Evolutionary conservation across 345 rosid species (phyloP).

Genomic region (Eucalyptus camaldulensis): DNA sequence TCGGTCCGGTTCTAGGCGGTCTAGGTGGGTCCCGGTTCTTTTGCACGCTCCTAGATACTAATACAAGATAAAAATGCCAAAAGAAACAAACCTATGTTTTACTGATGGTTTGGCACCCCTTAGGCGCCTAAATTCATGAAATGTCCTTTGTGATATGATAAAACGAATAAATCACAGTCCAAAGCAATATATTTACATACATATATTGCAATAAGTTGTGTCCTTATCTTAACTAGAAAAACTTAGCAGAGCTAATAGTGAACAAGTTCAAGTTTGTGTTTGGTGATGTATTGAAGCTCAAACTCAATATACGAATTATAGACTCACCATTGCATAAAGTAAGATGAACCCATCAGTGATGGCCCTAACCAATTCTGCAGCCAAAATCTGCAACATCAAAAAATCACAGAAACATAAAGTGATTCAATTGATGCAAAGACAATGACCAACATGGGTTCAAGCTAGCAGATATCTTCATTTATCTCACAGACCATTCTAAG

Average conservation of each 20-base stretch:
- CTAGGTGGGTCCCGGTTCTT: no score
- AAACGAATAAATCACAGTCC: neutral
- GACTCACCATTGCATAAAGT: slow-evolving; percentile 85
- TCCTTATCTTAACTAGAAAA: neutral
- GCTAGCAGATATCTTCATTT: neutral
- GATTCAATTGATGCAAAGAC: neutral
- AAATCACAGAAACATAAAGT: neutral
- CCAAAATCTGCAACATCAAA: slow-evolving; percentile 79
- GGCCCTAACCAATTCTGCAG: slow-evolving; percentile 99
- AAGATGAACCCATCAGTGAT: slow-evolving; percentile 75
- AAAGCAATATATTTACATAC: neutral
- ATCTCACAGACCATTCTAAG: neutral
- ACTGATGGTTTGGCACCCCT: neutral
- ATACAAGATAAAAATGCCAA: neutral
- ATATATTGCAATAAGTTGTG: neutral
- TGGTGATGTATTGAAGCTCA: neutral
- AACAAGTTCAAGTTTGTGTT: neutral
- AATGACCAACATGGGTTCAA: neutral
- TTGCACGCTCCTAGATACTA: neutral
- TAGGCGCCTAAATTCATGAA: neutral
- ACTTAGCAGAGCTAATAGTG: neutral
- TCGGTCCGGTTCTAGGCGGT: no score
- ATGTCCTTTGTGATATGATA: neutral
- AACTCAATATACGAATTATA: neutral
- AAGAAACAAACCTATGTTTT: neutral